Evolutionary conservation across 164 flowering plant genomes (phyloP).

Genomic region (Cinnamomum chago): DNA sequence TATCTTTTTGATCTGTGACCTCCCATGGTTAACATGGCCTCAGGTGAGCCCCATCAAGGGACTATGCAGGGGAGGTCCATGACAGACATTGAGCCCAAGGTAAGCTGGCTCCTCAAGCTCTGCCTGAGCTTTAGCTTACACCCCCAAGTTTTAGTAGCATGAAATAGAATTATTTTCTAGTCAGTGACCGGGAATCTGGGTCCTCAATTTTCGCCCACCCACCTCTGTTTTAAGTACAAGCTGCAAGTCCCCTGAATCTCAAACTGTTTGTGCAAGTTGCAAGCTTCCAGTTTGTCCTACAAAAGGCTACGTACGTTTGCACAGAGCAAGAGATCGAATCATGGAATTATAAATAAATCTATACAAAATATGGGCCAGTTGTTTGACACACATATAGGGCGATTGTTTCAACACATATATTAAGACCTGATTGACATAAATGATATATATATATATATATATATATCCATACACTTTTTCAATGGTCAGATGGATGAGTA

Average conservation of each 20-base stretch:
- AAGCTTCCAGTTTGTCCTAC: not conserved
- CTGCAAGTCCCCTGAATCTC: not conserved
- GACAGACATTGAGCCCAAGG: not conserved
- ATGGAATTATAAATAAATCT: not conserved
- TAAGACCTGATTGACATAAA: not conserved
- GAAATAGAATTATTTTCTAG: not conserved
- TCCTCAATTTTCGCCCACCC: conserved; percentile 8
- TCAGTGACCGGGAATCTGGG: not conserved
- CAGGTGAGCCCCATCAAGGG: not conserved
- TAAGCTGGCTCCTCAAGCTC: not conserved
- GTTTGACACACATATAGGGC: not conserved
- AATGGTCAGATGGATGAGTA: not conserved
- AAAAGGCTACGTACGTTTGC: not conserved
- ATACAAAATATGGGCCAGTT: not conserved
- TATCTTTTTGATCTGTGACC: too few species aligned
- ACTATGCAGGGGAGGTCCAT: not conserved
- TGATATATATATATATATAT: too few species aligned
- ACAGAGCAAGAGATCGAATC: not conserved
- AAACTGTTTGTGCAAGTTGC: not conserved
- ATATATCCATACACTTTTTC: not conserved
- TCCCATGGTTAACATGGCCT: too few species aligned
- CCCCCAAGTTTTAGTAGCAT: not conserved
- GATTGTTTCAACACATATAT: too few species aligned
- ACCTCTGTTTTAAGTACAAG: not conserved
- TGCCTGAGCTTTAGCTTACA: not conserved